Evolutionary conservation across 768 basidiomycete species (phyloP).

Genomic region (Russula sp.): DNA sequence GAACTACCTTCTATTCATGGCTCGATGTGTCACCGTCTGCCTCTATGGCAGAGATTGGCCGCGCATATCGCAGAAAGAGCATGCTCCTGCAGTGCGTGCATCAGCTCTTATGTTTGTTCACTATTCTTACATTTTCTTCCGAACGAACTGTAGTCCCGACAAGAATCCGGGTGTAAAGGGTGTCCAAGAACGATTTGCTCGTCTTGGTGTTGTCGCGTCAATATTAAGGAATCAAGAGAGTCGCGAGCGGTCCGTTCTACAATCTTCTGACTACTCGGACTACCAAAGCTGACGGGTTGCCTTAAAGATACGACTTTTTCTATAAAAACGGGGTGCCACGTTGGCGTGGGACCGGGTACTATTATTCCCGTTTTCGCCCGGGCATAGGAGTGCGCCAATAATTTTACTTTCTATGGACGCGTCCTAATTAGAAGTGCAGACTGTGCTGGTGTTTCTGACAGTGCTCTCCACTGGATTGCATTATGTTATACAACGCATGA

Average conservation of each 20-base stretch:
- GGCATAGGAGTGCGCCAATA: constrained; percentile 57
- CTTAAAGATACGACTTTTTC: constrained; percentile 78
- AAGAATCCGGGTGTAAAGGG: constrained; percentile 85
- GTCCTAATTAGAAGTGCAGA: constrained; percentile 33
- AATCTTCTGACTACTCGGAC: constrained; percentile 4
- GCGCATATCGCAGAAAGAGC: constrained; percentile 89
- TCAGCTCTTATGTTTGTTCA: neutral
- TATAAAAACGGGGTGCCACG: constrained; percentile 95
- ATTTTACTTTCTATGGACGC: neutral
- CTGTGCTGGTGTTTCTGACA: constrained; percentile 69
- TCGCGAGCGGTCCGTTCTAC: constrained; percentile 65
- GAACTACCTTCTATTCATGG: constrained; percentile 95
- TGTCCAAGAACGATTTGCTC: constrained; percentile 84
- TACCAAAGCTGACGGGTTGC: constrained; percentile 2
- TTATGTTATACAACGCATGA: constrained; percentile 70
- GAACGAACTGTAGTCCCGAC: constrained; percentile 61
- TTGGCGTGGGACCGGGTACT: constrained; percentile 96
- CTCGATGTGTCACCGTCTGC: constrained; percentile 74
- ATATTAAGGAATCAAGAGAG: constrained; percentile 74
- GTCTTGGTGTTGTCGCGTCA: constrained; percentile 76
- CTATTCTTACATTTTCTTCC: neutral
- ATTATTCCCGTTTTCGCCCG: constrained; percentile 94
- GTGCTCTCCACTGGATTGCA: constrained; percentile 77
- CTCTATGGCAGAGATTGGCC: constrained; percentile 66
- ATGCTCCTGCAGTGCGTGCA: constrained; percentile 76